Conservation (phyloP, 1,139 yeast species). For the Geotrichum macrosporum region DNA sequence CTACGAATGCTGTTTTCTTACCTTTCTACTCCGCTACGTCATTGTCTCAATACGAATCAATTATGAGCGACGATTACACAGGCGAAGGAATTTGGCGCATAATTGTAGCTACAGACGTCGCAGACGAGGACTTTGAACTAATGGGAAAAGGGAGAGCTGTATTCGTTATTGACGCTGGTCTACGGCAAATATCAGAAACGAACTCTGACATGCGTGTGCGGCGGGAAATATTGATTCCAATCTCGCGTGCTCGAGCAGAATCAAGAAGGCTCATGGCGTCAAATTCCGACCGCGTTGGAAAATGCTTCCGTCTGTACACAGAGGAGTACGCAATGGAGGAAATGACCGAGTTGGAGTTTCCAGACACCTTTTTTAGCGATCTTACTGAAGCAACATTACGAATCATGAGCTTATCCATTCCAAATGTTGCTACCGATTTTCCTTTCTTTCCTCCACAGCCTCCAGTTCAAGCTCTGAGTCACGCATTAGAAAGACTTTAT, state of each 20-base stretch:
- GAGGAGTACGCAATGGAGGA: constrained; percentile 79
- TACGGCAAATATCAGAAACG: constrained; percentile 6
- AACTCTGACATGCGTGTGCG: constrained; percentile 3
- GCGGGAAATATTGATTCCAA: constrained; percentile 21
- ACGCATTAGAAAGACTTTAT: constrained; percentile 35
- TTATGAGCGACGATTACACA: constrained; percentile 41
- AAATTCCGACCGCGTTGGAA: constrained; percentile 49
- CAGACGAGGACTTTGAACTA: constrained; percentile 43
- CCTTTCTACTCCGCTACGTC: constrained; percentile 41
- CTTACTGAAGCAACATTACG: constrained; percentile 75
- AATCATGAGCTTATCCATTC: constrained; percentile 76
- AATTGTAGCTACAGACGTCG: constrained; percentile 73
- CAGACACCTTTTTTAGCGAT: constrained; percentile 75
- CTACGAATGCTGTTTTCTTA: constrained; percentile 48
- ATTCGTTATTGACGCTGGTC: constrained; percentile 19
- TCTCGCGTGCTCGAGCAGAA: constrained; percentile 26
- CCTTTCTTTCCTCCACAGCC: constrained; percentile 84
- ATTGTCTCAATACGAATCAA: constrained; percentile 13
- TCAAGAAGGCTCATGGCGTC: constrained; percentile 48
- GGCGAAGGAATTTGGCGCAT: constrained; percentile 79
- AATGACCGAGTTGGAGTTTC: constrained; percentile 72
- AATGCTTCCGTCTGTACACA: constrained; percentile 82
- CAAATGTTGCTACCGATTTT: constrained; percentile 72
- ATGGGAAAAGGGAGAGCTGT: constrained; percentile 10
- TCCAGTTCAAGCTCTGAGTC: constrained; percentile 43